Base-by-base conservation (phyloP, 306 rosid genomes). In the Ammopiptanthus mongolicus region DNA sequence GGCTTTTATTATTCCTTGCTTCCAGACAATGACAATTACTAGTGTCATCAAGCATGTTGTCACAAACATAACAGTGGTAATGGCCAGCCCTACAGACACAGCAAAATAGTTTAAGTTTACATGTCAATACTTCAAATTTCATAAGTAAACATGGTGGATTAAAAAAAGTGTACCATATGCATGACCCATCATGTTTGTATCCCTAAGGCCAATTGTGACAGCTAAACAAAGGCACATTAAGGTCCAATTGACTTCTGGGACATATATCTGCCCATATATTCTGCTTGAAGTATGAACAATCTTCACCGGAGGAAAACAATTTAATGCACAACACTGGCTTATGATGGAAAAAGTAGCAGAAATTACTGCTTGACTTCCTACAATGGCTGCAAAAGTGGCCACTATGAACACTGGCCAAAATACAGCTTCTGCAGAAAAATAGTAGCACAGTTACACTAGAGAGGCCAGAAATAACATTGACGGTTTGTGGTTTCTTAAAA, bases 21-120 rank as follows among this genome's bases (percentile, higher is more conserved):
- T 88, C 98, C 97, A 89, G 23, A 90, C 89, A 11, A 89, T 78
- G 23, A 86, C 50, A 50, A 89, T 88, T 50, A 89, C 90, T 18
- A 93, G 80, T 39, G 87, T 68, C 96, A 91, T 90, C 83, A 93
- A 81, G 74, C 91, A 81, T 55, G 85, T 81, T 69, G 85, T 81
- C 69, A 81, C 85, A 42, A 81, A 76, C 85, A 81, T 81, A 17
- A 81, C 81, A 33, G 78, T 81, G 25, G 73, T 81, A 34, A 68
- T 56, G 3, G 85, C 81, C 68, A 81, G 60, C 0, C 85, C 85
- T 81, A 41, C 64, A 69, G 52, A 81, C 29, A 70, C 65, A 82
- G 69, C 34, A 86, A 76, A 80, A 59, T 53, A 66, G 69, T 78
- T 69, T 59, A 50, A 77, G 39, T 63, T 42, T 48, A 52, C 44